A percentile compares a stretch with the other conserved stretches of the same genome.
Evolutionary conservation across 192 early-diverging fungal species (phyloP).

Genomic region (Podila epigama): DNA sequence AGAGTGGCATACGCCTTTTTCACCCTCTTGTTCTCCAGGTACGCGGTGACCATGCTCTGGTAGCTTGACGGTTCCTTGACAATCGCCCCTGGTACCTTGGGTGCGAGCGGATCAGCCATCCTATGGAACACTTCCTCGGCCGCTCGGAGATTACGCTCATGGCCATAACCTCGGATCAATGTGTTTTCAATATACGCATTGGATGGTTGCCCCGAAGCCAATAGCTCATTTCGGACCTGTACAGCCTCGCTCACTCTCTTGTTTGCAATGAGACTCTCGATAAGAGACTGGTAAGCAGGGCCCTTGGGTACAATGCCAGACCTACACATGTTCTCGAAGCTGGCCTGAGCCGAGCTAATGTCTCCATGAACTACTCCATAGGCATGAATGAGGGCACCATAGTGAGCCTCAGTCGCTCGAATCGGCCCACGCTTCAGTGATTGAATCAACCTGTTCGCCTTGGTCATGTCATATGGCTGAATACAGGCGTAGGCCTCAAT

Average conservation of each 20-base stretch:
- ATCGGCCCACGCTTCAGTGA: conserved; percentile 51
- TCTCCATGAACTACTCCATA: conserved; percentile 63
- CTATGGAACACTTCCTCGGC: conserved; percentile 56
- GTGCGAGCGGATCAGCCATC: conserved; percentile 55
- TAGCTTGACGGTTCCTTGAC: conserved; percentile 65
- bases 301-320: conserved; percentile 52
- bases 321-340: conserved; percentile 52
- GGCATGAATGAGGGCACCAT: conserved; percentile 60
- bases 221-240: conserved; percentile 52
- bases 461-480: conserved; percentile 62
- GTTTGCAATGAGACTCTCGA: conserved; percentile 60
- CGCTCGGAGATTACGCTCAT: conserved; percentile 36
- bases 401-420: conserved; percentile 57
- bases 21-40: conserved; percentile 52
- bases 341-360: conserved; percentile 47
- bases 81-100: conserved; percentile 25
- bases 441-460: conserved; percentile 54
- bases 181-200: conserved; percentile 66
- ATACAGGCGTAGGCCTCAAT: conserved; percentile 63
- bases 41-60: conserved; percentile 64
- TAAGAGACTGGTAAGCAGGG: conserved; percentile 60
- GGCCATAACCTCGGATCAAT: conserved; percentile 64
- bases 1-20: conserved; percentile 40
- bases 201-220: conserved; percentile 40
- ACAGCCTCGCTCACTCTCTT: conserved; percentile 51